Base-by-base conservation (phyloP, 306 rosid species). In the Cicer cuneatum region DNA sequence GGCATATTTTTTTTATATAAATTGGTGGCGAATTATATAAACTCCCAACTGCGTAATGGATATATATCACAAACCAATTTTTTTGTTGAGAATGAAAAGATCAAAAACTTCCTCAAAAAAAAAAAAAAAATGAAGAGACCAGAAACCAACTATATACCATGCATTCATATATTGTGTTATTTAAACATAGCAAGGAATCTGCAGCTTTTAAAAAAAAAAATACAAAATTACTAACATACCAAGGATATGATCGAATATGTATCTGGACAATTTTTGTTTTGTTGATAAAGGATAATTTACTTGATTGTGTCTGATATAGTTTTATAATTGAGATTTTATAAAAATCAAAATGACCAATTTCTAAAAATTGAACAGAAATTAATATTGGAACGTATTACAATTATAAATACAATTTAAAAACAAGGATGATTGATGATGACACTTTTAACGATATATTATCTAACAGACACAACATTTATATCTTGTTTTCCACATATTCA, bases 191-290 rank as follows among this genome's bases (percentile, higher is more conserved):
- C 13, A 24, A 57, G 15, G 13, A 57, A 18, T 47, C 16, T 13
- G 52, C 52, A 46, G 12, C 1, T 8, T 16, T 53, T 53, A 9
- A 7, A 8, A 3, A 53, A 16, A 53, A 52, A 52, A 2, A 53
- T 21, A 21, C 1, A n/a, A n/a, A n/a, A n/a, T n/a, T n/a, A 21
- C 29, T 29, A 54, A 54, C 10, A 2, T 29, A 24, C 15, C n/a
- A 57, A 9, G 65, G 43, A 59, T 59, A 59, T 41, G 41, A 59
- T 33, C 65, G 43, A 59, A 60, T 60, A n/a, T 60, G 24, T 8
- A 37, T 60, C 7, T 60, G 46, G 45, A 37, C 37, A 59, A 12
- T 29, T 29, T 29, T 29, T 24, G 2, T 24, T 3, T 29, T 29
- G 3, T 29, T 29, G 33, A 29, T 5, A 29, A 29, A 29, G 45